phyloP scores from a whole-genome alignment of 108 stramenopile species.

The Hondaea fermentalgiana region DNA sequence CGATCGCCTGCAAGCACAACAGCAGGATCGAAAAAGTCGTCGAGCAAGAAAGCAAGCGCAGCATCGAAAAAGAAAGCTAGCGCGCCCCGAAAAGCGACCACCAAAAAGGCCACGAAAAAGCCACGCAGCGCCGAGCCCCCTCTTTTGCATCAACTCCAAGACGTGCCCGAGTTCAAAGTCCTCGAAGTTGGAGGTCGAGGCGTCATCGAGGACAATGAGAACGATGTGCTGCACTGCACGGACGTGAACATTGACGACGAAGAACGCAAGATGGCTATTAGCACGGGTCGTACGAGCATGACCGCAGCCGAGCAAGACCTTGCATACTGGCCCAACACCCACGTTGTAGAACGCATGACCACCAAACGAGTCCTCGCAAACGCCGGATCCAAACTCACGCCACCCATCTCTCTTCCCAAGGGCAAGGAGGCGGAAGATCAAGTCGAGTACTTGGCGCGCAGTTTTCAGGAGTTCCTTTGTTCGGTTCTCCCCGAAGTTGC shows the following conservation, averaged over 20 bases:
- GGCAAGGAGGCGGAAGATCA: neutral
- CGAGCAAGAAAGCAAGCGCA: neutral
- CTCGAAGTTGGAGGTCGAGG: neutral
- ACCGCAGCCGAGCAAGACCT: neutral
- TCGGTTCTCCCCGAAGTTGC: neutral
- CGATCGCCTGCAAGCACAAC: neutral
- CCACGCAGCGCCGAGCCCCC: neutral
- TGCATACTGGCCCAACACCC: constrained; percentile 2
- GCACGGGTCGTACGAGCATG: neutral
- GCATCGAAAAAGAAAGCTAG: neutral
- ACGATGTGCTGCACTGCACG: neutral
- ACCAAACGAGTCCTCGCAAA: neutral
- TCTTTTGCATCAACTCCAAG: neutral
- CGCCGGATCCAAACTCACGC: neutral
- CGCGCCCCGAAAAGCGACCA: neutral
- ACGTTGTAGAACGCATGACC: neutral
- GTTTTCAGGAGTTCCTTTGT: neutral
- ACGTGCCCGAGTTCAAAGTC: neutral
- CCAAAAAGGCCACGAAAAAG: neutral
- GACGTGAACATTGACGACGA: neutral
- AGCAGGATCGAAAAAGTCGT: neutral
- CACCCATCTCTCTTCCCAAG: neutral
- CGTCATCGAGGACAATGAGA: neutral
- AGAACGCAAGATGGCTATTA: neutral
- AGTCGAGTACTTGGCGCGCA: neutral